A percentile compares a stretch with the other conserved stretches of the same genome.
These are phyloP conservation scores for Yarrowia sp. DNA, from an alignment of 805 yeast genomes.

Conservation along the genomic window DNA sequence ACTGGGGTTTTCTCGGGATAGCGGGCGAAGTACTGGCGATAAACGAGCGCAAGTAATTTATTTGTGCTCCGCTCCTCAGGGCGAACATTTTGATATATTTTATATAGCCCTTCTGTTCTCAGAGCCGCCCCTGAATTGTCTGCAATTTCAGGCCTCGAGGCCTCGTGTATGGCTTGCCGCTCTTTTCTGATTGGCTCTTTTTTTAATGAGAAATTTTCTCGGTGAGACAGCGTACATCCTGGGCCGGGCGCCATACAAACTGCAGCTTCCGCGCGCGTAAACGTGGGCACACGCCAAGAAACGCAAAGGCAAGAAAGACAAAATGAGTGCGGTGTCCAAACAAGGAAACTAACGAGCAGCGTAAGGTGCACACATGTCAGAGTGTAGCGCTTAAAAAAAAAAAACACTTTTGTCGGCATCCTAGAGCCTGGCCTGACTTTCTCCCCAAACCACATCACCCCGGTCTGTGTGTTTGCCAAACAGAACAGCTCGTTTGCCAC, in stretches of 20 bases:
- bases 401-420: no score
- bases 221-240: background rate
- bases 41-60: no score
- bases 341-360: constrained; percentile 17
- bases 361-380: background rate
- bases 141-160: background rate
- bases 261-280: no score
- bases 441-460: constrained; percentile 7
- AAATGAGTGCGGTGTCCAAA: background rate
- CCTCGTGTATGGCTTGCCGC: background rate
- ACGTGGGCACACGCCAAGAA: background rate
- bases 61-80: background rate
- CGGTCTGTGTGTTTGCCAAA: constrained; percentile 15
- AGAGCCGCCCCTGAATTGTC: background rate
- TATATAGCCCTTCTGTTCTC: no score
- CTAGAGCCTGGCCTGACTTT: constrained; percentile 1
- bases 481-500: background rate
- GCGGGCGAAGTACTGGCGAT: background rate
- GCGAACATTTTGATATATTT: background rate
- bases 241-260: no score
- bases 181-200: background rate
- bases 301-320: background rate
- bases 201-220: constrained; percentile 14
- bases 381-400: constrained; percentile 9
- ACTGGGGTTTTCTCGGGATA: background rate